Base-by-base conservation (phyloP, 1,284 basidiomycete species). In the Trichosporon sp. region DNA sequence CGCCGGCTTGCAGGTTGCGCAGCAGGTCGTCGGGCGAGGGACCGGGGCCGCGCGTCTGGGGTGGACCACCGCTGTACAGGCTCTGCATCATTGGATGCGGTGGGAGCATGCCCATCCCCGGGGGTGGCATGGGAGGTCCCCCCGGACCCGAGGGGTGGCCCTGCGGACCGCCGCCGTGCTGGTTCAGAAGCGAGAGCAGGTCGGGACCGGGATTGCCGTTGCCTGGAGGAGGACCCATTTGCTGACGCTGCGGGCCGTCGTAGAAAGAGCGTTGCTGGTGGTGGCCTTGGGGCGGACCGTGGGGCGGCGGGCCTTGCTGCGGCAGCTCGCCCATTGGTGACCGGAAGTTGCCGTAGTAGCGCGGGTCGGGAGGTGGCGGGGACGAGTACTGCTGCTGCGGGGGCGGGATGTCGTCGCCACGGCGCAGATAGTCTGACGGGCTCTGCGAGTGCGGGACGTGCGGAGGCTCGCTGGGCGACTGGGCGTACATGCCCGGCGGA, bases 151-250 rank as follows among this genome's bases (percentile, higher is more conserved):
- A 44, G 3, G 61, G 59, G 2, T 56, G 49, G 10, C 56, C 49
- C 14, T 54, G 49, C 1, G 46, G 58, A 1, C 56, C 56, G 23
- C 56, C 56, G 23, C 63, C 46, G n/a, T 29, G 36, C 34, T 71
- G 69, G 59, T 64, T 66, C 36, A 75, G 66, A 8, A 75, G 71
- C 59, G 72, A 72, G 7, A 75, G 60, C 11, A 72, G 69, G 57
- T 68, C 64, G 29, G 52, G 60, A 21, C 63, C 54, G 19, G 52
- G 58, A 1, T 32, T 46, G 27, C 57, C 34, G 56, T 19, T 61
- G 27, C 59, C 56, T 13, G 62, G 64, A 46, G 63, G 61, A 31
- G 64, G 65, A 4, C 40, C 40, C 33, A 57, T 58, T 46, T 56
- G 63, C 49, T 63, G 59, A 25, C 37, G 59, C 23, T 37, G 57